Conservation (phyloP, 106 monocot species). For the Gastrodia elata region DNA sequence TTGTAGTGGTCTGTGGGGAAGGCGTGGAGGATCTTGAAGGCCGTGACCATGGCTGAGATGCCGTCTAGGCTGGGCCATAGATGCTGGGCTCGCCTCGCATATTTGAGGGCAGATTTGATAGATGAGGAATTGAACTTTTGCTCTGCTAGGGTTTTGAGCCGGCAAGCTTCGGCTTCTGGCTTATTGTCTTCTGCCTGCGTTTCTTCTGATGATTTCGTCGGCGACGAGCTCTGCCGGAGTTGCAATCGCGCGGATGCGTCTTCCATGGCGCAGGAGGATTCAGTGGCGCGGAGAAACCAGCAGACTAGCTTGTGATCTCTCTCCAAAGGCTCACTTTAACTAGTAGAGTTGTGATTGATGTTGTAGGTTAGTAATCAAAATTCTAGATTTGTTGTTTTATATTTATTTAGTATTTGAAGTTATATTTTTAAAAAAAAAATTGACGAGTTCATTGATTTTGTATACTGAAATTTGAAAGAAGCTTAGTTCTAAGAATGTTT, state of each 20-base stretch:
- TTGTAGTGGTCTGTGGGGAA: constrained; percentile 48
- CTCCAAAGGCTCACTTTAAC: too few species aligned
- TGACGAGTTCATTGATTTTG: too few species aligned
- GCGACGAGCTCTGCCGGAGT: not conserved
- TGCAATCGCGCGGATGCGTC: not conserved
- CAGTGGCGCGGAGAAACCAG: not conserved
- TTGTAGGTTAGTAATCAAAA: too few species aligned
- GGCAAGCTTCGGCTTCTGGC: constrained; percentile 25
- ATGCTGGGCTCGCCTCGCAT: constrained; percentile 56
- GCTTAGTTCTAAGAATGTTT: too few species aligned
- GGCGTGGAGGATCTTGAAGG: constrained; percentile 45
- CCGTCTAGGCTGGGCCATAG: constrained; percentile 34
- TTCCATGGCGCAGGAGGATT: not conserved
- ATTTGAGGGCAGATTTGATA: constrained; percentile 52
- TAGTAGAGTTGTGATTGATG: too few species aligned
- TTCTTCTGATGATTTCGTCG: not conserved
- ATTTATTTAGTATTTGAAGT: too few species aligned
- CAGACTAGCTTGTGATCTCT: too few species aligned
- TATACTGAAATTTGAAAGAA: too few species aligned
- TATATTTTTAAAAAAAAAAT: too few species aligned
- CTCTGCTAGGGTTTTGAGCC: constrained; percentile 47
- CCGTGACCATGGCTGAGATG: constrained; percentile 28
- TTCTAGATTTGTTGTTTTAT: too few species aligned
- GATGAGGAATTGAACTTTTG: constrained; percentile 23
- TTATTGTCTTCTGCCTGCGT: not conserved